phyloP scores from a whole-genome alignment of 2,329 filamentous ascomycete species.

The Aspergillus ochraceoroseus region DNA sequence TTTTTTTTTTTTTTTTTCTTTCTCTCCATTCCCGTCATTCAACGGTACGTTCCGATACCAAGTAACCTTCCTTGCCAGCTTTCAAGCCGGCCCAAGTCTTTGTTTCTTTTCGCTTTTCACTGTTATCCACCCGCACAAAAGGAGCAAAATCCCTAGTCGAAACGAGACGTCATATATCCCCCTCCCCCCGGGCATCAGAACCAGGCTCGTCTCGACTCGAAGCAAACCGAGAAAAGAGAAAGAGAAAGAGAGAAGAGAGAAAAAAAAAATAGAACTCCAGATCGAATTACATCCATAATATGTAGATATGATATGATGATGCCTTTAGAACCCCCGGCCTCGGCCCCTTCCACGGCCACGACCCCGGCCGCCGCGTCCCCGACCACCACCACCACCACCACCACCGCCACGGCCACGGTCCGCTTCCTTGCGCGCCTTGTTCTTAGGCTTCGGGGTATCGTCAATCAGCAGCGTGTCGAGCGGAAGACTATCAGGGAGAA shows the following conservation, averaged over 20 bases:
- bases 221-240: not conserved
- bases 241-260: constrained; percentile 2
- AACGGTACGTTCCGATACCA: no score
- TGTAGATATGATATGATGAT: no score
- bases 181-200: no score
- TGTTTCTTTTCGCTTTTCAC: no score
- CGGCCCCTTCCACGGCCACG: constrained; percentile 46
- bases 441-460: constrained; percentile 97
- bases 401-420: constrained; percentile 50
- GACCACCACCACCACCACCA: constrained; percentile 43
- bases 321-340: constrained; percentile 21
- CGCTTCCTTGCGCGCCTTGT: constrained; percentile 93
- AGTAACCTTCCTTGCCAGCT: no score
- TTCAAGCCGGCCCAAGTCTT: no score
- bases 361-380: constrained; percentile 50
- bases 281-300: constrained; percentile 16
- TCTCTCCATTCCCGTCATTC: not conserved
- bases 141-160: no score
- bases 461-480: constrained; percentile 94
- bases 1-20: no score
- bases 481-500: constrained; percentile 90
- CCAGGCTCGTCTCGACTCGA: no score
- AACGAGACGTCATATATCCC: no score
- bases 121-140: no score
- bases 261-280: constrained; percentile 7